phyloP scores from a whole-genome alignment of 2,329 filamentous ascomycete species.

The Apiospora koreana region DNA sequence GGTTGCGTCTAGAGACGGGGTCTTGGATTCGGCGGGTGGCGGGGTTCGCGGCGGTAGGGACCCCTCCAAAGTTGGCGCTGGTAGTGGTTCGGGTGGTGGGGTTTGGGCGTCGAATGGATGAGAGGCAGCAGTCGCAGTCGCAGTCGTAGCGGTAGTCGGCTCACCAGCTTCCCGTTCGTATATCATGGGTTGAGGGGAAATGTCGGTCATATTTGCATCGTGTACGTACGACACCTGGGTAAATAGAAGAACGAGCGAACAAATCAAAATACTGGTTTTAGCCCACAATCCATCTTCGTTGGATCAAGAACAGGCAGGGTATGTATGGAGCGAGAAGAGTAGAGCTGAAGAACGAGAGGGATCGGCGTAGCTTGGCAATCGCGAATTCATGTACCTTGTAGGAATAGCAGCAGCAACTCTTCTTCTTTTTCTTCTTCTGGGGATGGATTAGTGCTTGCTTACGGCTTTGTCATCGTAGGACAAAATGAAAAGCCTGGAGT shows the following conservation, averaged over 20 bases:
- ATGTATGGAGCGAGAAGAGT: neutral
- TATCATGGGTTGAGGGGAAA: neutral
- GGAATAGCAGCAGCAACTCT: neutral
- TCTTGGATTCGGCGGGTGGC: conserved; percentile 20
- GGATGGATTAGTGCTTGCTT: neutral
- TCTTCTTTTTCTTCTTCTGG: neutral
- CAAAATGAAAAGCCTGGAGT: neutral
- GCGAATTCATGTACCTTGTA: neutral
- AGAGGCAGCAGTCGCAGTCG: neutral
- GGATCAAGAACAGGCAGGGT: neutral
- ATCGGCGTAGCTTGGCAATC: conserved; percentile 1
- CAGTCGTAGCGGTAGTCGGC: neutral
- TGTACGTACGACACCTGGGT: neutral
- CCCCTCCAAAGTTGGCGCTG: conserved; percentile 18
- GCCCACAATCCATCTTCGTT: neutral
- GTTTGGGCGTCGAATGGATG: neutral
- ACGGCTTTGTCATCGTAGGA: neutral
- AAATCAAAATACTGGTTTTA: neutral
- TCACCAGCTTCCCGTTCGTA: neutral
- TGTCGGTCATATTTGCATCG: conserved; percentile 4
- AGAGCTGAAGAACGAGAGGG: neutral
- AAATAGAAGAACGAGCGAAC: neutral
- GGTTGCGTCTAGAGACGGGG: conserved; percentile 23
- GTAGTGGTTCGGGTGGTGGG: conserved; percentile 17
- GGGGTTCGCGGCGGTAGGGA: conserved; percentile 23